Base-by-base conservation (phyloP, 257 asterid genomes). In the Nicotiana otophora region DNA sequence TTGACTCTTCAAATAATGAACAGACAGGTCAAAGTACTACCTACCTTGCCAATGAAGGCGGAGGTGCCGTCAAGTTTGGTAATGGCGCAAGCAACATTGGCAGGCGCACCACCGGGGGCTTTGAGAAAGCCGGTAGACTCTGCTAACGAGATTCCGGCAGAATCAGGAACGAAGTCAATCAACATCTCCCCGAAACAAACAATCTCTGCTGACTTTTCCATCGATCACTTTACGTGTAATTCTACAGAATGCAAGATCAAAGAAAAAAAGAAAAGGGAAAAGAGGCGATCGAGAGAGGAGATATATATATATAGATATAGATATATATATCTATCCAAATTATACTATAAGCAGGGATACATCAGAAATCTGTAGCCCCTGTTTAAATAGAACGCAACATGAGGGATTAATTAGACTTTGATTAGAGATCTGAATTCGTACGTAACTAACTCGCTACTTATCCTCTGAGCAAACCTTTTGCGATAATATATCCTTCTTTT, bases 51-150 rank as follows among this genome's bases (percentile, higher is more conserved):
- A 5, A 88, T 60, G 80, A 88, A 88, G 60, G 90, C 87, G 3
- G 89, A 79, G n/a, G 84, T 9, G 75, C 86, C 87, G 53, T 87
- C 89, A n/a, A 84, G 90, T n/a, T 86, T 88, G 46, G 82, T 82
- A 57, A 88, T 67, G 8, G 89, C 89, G 26, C 90, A 88, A 54
- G 90, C 90, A 23, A 88, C 90, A 62, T 88, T 88, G 19, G 90
- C 90, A 4, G 90, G 90, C 10, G 90, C 90, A 69, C 90, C 90
- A 5, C 89, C 90, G 0, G 89, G 90, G 26, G 90, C 90, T 84
- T 88, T 88, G 62, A 88, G 83, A 46, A 88, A 88, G 5, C 86
- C 90, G 34, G 77, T 74, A 33, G 90, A 88, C 42, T 86, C 86
- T 2, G 90, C 90, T 4, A 88, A 63, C 5, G 90, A 88, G 36